These are phyloP conservation scores for Penicillium antarcticum DNA, from an alignment of 495 filamentous ascomycete genomes.

Conservation along the genomic window DNA sequence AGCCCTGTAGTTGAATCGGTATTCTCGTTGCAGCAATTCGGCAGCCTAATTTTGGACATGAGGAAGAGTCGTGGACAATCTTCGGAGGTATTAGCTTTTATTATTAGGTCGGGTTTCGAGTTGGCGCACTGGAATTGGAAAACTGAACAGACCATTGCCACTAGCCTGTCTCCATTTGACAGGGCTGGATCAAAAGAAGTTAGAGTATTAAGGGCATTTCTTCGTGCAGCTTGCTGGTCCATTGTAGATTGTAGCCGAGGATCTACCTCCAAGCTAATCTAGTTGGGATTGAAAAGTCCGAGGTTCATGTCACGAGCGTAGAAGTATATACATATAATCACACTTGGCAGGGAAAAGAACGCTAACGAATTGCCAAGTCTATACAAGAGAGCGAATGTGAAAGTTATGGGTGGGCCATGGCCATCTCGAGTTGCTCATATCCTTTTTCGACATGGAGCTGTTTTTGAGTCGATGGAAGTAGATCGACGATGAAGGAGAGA, in stretches of 20 bases:
- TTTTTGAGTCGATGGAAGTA: conserved; percentile 9
- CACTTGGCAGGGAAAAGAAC: background rate
- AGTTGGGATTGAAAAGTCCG: background rate
- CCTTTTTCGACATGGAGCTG: conserved; percentile 1
- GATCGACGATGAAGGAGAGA: conserved; percentile 17
- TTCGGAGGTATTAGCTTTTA: background rate
- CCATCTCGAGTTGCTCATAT: conserved; percentile 19
- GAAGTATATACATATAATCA: conserved; percentile 1
- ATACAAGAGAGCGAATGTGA: background rate
- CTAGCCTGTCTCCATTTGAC: background rate
- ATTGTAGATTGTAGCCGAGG: background rate
- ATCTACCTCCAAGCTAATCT: background rate
- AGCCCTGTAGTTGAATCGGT: background rate
- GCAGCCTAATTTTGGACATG: background rate
- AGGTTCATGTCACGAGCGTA: conserved; percentile 1
- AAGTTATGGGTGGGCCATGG: background rate
- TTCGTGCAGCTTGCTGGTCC: background rate
- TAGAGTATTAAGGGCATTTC: background rate
- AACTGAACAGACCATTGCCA: background rate
- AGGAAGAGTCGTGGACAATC: background rate
- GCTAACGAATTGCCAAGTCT: background rate
- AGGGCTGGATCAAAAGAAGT: too few species aligned
- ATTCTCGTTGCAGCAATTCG: background rate
- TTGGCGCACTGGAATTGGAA: too few species aligned
- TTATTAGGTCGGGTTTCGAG: background rate